phyloP scores from a whole-genome alignment of 805 yeast species.

The Saccharomycopsis capsularis region DNA sequence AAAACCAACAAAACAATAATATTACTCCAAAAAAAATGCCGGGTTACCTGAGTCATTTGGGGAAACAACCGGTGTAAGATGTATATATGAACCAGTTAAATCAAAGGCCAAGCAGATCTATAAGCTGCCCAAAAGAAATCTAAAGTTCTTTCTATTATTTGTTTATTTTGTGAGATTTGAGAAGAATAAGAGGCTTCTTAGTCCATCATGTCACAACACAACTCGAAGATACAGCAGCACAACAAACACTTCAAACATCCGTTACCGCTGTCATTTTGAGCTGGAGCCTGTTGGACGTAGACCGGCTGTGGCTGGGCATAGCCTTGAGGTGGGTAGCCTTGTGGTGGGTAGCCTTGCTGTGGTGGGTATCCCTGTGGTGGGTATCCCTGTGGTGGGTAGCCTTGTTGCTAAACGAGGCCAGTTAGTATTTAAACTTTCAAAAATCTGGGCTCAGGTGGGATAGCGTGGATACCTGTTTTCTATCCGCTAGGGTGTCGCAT shows the following conservation, averaged over 20 bases:
- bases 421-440: conserved; percentile 6
- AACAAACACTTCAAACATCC: conserved; percentile 22
- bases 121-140: no score
- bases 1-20: no score
- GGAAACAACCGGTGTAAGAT: no score
- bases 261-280: conserved; percentile 15
- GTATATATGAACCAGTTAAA: no score
- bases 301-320: conserved; percentile 19
- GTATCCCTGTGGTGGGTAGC: conserved; percentile 13
- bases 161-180: no score
- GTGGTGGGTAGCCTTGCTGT: conserved; percentile 21
- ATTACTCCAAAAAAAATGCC: no score
- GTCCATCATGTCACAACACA: conserved; percentile 22
- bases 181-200: no score
- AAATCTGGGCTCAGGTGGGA: not conserved
- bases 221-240: conserved; percentile 22
- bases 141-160: no score
- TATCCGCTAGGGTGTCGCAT: no score
- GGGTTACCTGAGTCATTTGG: no score
- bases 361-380: conserved; percentile 19
- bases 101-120: no score
- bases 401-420: conserved; percentile 1
- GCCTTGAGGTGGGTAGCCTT: conserved; percentile 13
- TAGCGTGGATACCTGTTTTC: no score
- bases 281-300: conserved; percentile 21